A percentile compares a stretch with the other conserved stretches of the same genome.
phyloP scores from a whole-genome alignment of 2,329 filamentous ascomycete species.

The Metarhizium sp. region DNA sequence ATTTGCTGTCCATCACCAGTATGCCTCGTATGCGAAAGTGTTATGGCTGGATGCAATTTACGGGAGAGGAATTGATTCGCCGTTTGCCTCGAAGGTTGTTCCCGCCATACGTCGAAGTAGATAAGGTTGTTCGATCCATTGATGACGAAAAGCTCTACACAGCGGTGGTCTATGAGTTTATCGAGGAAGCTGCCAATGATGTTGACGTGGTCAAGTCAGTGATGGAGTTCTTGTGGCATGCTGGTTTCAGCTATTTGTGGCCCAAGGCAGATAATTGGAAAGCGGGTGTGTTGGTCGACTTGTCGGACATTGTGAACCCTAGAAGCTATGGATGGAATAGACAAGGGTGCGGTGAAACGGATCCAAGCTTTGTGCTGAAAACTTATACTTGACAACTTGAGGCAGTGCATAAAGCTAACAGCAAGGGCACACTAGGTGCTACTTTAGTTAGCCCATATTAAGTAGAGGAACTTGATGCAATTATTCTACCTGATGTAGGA shows the following conservation, averaged over 20 bases:
- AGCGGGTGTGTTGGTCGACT: background rate
- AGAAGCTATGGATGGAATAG: too few relatives aligned
- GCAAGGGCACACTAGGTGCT: too few relatives aligned
- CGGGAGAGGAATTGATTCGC: background rate
- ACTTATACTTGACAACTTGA: too few relatives aligned
- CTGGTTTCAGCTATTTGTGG: background rate
- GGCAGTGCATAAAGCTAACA: too few relatives aligned
- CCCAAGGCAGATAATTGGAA: background rate
- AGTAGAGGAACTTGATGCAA: too few relatives aligned
- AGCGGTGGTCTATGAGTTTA: background rate
- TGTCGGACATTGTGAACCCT: background rate
- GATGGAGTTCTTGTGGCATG: background rate
- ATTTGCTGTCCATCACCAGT: too few relatives aligned
- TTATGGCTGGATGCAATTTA: slow-evolving; percentile 1
- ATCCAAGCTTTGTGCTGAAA: too few relatives aligned
- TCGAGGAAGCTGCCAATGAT: background rate
- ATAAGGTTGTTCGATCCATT: background rate
- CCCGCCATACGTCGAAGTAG: background rate
- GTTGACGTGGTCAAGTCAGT: background rate
- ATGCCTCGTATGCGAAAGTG: background rate
- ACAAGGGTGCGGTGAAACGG: too few relatives aligned
- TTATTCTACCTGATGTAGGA: too few relatives aligned
- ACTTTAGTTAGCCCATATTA: too few relatives aligned
- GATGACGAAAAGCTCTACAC: background rate
- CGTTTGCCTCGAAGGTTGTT: background rate